Evolutionary conservation across 805 yeast species (phyloP), one percentile per base, ranked within the genome.

Genomic region (Metschnikowia sp.): DNA sequence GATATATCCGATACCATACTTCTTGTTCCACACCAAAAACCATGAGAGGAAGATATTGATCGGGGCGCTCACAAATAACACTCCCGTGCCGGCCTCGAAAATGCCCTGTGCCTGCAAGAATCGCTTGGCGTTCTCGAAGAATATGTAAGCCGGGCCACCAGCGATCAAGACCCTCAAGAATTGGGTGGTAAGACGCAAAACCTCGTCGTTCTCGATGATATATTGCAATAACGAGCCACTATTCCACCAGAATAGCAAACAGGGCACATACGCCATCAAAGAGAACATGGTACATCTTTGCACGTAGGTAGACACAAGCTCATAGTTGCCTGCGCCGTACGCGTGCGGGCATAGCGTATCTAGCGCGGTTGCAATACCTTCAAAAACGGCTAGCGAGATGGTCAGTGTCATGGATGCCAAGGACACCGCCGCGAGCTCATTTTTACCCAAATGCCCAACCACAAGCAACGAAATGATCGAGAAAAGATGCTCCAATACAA

Each of bases 331-430:
- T 1, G 77, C 76, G 3, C 77, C 77, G 48, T 65, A 73, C 2
- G 76, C 75, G 50, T 71, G 77, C 1, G 77, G 77, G 49, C 77
- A 72, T 33, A 72, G 52, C 4, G 77, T 72, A 45, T 73, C 77
- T 28, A 73, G 58, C 0, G 77, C 69, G 6, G 77, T 73, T 0
- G 77, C 74, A n/a, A 70, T 69, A 13, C 77, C 77, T 53, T 73
- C 77, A 48, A 72, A 72, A 1, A 72, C 52, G 9, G 75, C 77
- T 59, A 72, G 66, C 2, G 77, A 66, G 30, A 73, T 70, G 11
- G 76, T 72, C 9, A 75, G 62, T 3, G 74, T 64, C 77, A 73
- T 73, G 12, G 74, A 62, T 0, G 71, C 77, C 39, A 73, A 60
- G 9, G 76, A 71, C 2, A 72, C 76, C 3, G 77, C 76, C 0